These are phyloP conservation scores for Sungouiozyma intestinalis DNA, from an alignment of 805 yeast genomes.

Conservation along the genomic window DNA sequence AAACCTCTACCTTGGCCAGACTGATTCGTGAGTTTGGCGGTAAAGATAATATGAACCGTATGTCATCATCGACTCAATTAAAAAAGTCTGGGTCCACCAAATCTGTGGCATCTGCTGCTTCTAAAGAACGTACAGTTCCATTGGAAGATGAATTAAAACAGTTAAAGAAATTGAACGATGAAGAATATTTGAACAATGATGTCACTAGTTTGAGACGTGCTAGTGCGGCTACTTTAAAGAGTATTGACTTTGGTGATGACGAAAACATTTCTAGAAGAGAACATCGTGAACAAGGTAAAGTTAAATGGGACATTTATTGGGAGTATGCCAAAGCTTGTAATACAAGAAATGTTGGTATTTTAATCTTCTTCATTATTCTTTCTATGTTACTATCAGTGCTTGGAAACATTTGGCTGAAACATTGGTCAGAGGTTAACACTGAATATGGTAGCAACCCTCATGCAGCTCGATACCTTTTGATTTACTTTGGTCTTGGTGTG, in stretches of 20 bases:
- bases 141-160: constrained; percentile 25
- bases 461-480: constrained; percentile 58
- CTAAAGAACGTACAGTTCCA: constrained; percentile 19
- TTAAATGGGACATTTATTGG: constrained; percentile 73
- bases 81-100: neutral
- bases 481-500: constrained; percentile 69
- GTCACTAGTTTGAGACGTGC: constrained; percentile 48
- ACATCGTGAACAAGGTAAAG: constrained; percentile 87
- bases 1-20: constrained; percentile 40
- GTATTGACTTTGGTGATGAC: constrained; percentile 30
- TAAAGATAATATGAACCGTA: constrained; percentile 20
- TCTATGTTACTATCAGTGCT: constrained; percentile 53
- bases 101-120: constrained; percentile 11
- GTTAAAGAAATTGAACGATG: constrained; percentile 19
- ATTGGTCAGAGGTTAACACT: constrained; percentile 91
- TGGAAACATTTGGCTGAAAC: constrained; percentile 87
- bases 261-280: constrained; percentile 40
- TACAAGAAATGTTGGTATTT: constrained; percentile 48
- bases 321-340: constrained; percentile 87
- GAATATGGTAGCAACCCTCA: constrained; percentile 59
- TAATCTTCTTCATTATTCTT: constrained; percentile 43
- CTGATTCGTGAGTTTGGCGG: constrained; percentile 57
- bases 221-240: constrained; percentile 34
- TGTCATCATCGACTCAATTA: constrained; percentile 1
- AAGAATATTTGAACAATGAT: constrained; percentile 25